A percentile compares a stretch with the other conserved stretches of the same genome.
Conservation (phyloP, 495 filamentous ascomycete genomes). For the Amphirosellinia nigrospora region DNA sequence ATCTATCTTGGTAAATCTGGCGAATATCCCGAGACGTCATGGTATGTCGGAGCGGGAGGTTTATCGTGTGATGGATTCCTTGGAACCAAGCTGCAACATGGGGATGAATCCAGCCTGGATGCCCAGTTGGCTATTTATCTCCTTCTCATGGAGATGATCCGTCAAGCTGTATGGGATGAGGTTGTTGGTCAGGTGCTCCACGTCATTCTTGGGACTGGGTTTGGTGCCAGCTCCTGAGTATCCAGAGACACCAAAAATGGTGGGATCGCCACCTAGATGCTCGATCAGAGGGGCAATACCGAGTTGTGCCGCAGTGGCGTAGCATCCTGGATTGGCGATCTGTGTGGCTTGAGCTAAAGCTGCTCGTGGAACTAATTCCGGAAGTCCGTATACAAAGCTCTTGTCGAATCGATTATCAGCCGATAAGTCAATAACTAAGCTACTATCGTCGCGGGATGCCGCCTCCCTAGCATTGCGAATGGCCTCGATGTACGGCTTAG, state of each 20-base stretch:
- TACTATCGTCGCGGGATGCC: slow-evolving; percentile 34
- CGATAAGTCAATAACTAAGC: slow-evolving; percentile 89
- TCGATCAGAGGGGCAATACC: slow-evolving; percentile 84
- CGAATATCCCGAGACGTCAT: slow-evolving; percentile 93
- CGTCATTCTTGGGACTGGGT: slow-evolving; percentile 93
- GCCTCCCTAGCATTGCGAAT: slow-evolving; percentile 57
- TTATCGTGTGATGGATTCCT: slow-evolving; percentile 92
- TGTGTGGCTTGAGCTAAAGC: slow-evolving; percentile 82
- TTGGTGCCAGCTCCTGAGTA: slow-evolving; percentile 98
- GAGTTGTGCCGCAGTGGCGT: slow-evolving; percentile 94
- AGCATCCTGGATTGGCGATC: slow-evolving; percentile 95
- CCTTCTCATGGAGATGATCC: slow-evolving; percentile 94
- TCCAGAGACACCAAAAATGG: slow-evolving; percentile 90
- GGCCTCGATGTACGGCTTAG: slow-evolving; percentile 94
- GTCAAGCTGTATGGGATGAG: slow-evolving; percentile 87
- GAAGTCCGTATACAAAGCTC: slow-evolving; percentile 93
- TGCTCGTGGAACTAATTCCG: slow-evolving; percentile 79
- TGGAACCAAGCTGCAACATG: slow-evolving; percentile 98
- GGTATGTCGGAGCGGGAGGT: slow-evolving; percentile 79
- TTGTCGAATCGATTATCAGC: slow-evolving; percentile 94
- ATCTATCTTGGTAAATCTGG: slow-evolving; percentile 93
- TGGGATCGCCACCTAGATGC: slow-evolving; percentile 80
- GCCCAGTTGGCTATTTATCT: slow-evolving; percentile 83
- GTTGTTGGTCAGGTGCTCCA: slow-evolving; percentile 84
- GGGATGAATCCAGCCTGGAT: slow-evolving; percentile 78